These are phyloP conservation scores for Penicillium sp. DNA, from an alignment of 2,329 filamentous ascomycete species.

Conservation along the genomic window DNA sequence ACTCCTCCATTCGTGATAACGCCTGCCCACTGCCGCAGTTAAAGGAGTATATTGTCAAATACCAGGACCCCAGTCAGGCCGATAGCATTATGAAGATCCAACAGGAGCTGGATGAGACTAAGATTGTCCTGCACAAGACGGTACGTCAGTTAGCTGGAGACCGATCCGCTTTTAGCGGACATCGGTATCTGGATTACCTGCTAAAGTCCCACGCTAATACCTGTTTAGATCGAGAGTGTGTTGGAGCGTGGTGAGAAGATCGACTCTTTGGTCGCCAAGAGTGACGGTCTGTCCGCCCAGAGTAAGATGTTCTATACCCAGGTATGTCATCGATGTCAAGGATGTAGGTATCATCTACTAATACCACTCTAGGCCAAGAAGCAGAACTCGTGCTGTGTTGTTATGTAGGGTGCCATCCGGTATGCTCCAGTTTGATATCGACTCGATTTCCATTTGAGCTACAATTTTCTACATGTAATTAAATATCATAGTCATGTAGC, in stretches of 20 bases:
- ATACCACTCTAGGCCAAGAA: conserved; percentile 65
- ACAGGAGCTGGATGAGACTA: conserved; percentile 94
- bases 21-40: conserved; percentile 69
- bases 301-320: conserved; percentile 97
- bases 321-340: conserved; percentile 44
- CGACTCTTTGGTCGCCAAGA: conserved; percentile 90
- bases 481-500: conserved; percentile 12
- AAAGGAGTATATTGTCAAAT: conserved; percentile 75
- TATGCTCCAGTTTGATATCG: not conserved
- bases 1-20: conserved; percentile 49
- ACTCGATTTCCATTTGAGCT: conserved; percentile 9
- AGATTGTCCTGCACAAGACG: conserved; percentile 95
- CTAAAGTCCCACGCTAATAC: conserved; percentile 41
- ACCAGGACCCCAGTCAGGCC: conserved; percentile 84
- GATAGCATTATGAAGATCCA: conserved; percentile 96
- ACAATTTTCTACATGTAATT: conserved; percentile 20
- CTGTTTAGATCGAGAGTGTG: conserved; percentile 36
- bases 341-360: not conserved
- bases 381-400: conserved; percentile 73
- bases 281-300: conserved; percentile 82
- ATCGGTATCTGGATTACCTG: not conserved
- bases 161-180: not conserved
- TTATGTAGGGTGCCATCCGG: conserved; percentile 56
- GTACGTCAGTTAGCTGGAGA: conserved; percentile 56
- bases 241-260: conserved; percentile 95